A percentile compares a stretch with the other conserved stretches of the same genome.
Conservation (phyloP, 2,329 filamentous ascomycete genomes). For the Talaromyces rugulosus region DNA sequence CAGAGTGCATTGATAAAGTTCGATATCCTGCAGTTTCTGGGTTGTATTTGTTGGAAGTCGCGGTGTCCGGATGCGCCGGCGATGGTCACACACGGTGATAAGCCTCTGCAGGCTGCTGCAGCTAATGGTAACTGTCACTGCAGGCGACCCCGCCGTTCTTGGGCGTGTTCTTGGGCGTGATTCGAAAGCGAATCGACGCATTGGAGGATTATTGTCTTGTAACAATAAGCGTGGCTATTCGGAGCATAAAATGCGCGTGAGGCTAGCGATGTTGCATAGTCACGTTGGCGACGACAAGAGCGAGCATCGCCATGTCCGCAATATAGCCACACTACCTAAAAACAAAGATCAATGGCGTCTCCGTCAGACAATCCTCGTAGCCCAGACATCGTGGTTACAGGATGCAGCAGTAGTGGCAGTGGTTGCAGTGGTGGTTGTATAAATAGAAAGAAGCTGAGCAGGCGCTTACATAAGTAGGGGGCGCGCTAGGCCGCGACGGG, state of each 20-base stretch:
- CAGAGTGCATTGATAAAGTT: neutral
- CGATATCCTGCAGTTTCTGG: neutral
- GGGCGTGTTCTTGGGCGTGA: neutral
- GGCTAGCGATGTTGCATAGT: neutral
- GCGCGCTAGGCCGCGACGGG: no score
- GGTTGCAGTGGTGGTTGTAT: neutral
- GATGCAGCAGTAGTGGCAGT: no score
- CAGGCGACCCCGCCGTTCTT: neutral
- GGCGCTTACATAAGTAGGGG: neutral
- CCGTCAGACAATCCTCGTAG: neutral
- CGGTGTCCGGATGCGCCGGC: no score
- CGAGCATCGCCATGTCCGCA: neutral
- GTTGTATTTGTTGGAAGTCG: neutral
- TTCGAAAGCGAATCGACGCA: neutral
- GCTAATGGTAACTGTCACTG: neutral
- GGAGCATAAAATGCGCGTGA: neutral
- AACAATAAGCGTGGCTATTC: neutral
- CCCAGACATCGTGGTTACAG: no score
- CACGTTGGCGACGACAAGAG: neutral
- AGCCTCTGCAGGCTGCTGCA: neutral
- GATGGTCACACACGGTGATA: neutral
- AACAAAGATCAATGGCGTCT: neutral
- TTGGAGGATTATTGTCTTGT: neutral
- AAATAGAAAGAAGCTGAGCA: neutral
- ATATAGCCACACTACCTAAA: neutral